A percentile compares a stretch with the other conserved stretches of the same genome.
Evolutionary conservation across 176 grass and related monocot species (phyloP).

Genomic region (Aegilops bicornis): DNA sequence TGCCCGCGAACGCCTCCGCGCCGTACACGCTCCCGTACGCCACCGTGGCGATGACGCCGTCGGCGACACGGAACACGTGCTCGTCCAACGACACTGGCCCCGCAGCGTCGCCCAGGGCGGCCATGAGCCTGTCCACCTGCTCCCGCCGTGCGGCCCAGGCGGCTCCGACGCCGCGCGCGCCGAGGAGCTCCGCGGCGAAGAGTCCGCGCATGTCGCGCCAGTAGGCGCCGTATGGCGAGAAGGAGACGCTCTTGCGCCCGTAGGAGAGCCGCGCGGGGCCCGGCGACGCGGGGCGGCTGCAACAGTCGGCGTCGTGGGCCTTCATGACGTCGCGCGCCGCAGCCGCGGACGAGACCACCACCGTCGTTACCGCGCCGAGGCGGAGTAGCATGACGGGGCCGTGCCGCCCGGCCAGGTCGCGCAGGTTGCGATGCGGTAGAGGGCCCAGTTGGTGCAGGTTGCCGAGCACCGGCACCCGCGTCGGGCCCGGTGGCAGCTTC

Average conservation of each 20-base stretch:
- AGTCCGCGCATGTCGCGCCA: slow-evolving; percentile 57
- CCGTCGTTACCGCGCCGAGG: slow-evolving; percentile 40
- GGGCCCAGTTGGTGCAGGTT: no score
- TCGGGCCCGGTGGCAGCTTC: slow-evolving; percentile 4
- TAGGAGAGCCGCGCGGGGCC: slow-evolving; percentile 29
- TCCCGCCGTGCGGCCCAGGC: background rate
- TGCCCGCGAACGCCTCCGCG: no score
- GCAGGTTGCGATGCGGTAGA: no score
- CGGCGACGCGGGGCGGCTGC: slow-evolving; percentile 24
- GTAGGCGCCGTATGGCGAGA: slow-evolving; percentile 41
- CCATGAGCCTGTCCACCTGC: slow-evolving; percentile 11
- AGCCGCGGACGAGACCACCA: slow-evolving; percentile 51
- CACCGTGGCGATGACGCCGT: slow-evolving; percentile 38
- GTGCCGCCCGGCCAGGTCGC: no score
- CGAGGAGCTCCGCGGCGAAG: slow-evolving; percentile 42
- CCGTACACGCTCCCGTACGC: background rate
- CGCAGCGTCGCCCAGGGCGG: background rate
- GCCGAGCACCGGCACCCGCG: no score
- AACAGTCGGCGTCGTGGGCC: slow-evolving; percentile 47
- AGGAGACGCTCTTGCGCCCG: slow-evolving; percentile 31
- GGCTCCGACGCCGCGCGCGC: background rate
- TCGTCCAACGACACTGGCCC: background rate
- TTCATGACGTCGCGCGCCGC: slow-evolving; percentile 54
- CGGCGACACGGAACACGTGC: slow-evolving; percentile 26
- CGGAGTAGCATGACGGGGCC: slow-evolving; percentile 38